A percentile compares a stretch with the other conserved stretches of the same genome.
Evolutionary conservation across 2,329 filamentous ascomycete species (phyloP).

Genomic region (Colletotrichum abscissum): DNA sequence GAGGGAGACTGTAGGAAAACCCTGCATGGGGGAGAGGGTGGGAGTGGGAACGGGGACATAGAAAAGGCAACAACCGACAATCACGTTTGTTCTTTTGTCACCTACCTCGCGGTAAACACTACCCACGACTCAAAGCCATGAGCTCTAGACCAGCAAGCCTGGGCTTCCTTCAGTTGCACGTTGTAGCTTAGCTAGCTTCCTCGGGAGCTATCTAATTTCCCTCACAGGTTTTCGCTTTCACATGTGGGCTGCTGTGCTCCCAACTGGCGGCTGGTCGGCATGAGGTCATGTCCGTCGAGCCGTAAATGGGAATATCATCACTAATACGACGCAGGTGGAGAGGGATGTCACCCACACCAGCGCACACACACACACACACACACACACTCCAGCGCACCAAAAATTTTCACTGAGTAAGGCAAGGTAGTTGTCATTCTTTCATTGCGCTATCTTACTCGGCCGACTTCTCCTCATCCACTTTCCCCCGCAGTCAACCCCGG

Average conservation of each 20-base stretch:
- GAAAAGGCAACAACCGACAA: background rate
- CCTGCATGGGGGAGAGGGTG: conserved; percentile 6
- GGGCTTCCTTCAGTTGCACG: background rate
- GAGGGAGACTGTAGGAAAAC: background rate
- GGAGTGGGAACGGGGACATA: conserved; percentile 17
- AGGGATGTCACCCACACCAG: conserved; percentile 26
- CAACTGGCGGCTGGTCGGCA: conserved; percentile 19
- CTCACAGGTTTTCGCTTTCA: background rate
- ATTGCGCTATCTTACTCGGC: background rate
- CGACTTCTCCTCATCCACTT: background rate
- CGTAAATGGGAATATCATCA: conserved; percentile 18
- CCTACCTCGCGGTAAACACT: background rate
- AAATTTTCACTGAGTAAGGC: background rate
- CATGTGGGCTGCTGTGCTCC: conserved; percentile 4
- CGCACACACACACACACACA: background rate
- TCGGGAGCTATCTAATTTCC: background rate
- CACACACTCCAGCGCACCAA: background rate
- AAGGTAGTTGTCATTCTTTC: background rate
- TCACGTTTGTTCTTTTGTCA: conserved; percentile 5
- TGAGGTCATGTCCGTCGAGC: conserved; percentile 20
- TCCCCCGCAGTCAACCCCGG: conserved; percentile 27
- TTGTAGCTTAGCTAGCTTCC: conserved; percentile 7
- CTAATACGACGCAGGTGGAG: conserved; percentile 23
- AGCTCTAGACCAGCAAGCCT: background rate
- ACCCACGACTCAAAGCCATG: background rate